A percentile compares a stretch with the other conserved stretches of the same genome.
Conservation (phyloP, 306 rosid genomes). For the Prunus mira region DNA sequence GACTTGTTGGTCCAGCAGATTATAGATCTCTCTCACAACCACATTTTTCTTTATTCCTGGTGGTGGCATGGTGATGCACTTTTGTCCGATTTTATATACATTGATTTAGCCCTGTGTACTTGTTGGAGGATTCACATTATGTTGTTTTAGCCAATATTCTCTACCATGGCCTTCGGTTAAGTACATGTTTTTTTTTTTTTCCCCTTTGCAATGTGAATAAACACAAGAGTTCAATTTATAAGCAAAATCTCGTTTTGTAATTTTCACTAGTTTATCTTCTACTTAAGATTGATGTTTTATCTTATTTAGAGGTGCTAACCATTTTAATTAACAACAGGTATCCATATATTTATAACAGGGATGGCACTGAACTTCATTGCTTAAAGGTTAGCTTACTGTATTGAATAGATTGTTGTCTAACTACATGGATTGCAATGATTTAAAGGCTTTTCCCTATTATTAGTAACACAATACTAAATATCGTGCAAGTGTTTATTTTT, state of each 20-base stretch:
- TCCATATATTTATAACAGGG: constrained; percentile 66
- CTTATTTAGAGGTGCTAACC: constrained; percentile 14
- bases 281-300: constrained; percentile 4
- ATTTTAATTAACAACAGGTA: constrained; percentile 51
- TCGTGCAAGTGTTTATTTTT: neutral
- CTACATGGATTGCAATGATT: neutral
- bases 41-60: neutral
- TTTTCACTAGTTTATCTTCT: neutral
- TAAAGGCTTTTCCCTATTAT: neutral
- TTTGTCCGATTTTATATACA: neutral
- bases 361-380: constrained; percentile 89
- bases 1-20: neutral
- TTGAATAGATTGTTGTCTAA: neutral
- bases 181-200: neutral
- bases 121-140: neutral
- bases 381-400: constrained; percentile 59
- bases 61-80: neutral
- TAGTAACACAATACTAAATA: neutral
- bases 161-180: neutral
- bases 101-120: neutral
- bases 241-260: neutral
- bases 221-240: neutral
- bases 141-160: neutral
- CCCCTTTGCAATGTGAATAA: neutral
- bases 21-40: neutral